Evolutionary conservation across 2,329 filamentous ascomycete species (phyloP), one percentile per base, ranked within the genome.

Genomic region (Cytospora schulzeri): DNA sequence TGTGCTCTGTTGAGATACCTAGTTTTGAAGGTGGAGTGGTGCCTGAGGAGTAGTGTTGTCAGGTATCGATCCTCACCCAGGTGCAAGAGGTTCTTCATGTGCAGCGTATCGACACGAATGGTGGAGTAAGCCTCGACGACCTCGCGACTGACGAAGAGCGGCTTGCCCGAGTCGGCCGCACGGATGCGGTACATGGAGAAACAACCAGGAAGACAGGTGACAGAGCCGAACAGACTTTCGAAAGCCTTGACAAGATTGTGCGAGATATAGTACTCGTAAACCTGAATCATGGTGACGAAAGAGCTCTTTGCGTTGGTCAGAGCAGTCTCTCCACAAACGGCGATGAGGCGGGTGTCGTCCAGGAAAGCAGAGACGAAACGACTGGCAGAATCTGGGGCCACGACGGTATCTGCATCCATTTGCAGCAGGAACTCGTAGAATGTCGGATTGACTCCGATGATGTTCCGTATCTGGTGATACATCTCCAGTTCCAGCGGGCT

Each of bases 261-360:
- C 59, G 94, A 98, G 73, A 99, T 99, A 81, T 93, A 99, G 84
- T 99, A 99, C 78, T 99, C 94, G 83, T 98, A 99, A 38, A 99
- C 94, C 78, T 99, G 95, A 76, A 99, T 99, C 94, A 98, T 98
- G 59, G 95, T 99, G 70, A 96, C 88, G 73, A 96, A 92, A 1
- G 94, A 97, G 8, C 90, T 85, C 77, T 97, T 97, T 66, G 93
- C 91, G 74, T 99, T 99, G 68, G 90, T 93, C 56, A 99, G 83
- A 19, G 91, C 91, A 0, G 95, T 99, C 78, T 99, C 95, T 79
- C 95, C 95, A 73, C 95, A 99, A 57, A 95, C 87, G 62, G 91
- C 95, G 73, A 97, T 94, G n/a, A 98, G 83, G 63, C 92, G 89
- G 29, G 93, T 97, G 75, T 99, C 95, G 72, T 95, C 87, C 52